A percentile compares a stretch with the other conserved stretches of the same genome.
These are phyloP conservation scores for Yarrowia hollandica DNA, from an alignment of 805 yeast genomes.

Conservation along the genomic window DNA sequence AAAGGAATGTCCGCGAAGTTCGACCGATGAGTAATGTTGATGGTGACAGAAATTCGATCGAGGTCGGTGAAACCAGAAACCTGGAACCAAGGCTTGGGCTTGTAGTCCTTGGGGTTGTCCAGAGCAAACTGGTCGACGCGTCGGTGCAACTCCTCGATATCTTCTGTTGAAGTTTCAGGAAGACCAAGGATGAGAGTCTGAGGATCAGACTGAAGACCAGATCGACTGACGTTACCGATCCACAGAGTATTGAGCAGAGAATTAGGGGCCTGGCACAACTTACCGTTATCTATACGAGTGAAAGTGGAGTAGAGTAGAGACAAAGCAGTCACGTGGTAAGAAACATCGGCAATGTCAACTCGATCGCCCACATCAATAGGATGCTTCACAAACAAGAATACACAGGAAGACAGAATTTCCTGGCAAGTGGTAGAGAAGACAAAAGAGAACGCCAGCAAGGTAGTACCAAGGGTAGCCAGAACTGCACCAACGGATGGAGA, in stretches of 20 bases:
- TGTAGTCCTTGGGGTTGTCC: slow-evolving; percentile 42
- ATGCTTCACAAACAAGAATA: slow-evolving; percentile 46
- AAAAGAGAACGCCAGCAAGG: slow-evolving; percentile 45
- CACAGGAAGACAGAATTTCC: slow-evolving; percentile 45
- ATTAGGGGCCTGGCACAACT: slow-evolving; percentile 44
- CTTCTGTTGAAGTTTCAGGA: slow-evolving; percentile 43
- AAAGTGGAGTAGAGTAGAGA: slow-evolving; percentile 44
- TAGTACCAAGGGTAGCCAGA: slow-evolving; percentile 46
- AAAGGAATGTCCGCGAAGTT: slow-evolving; percentile 41
- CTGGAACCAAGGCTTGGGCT: slow-evolving; percentile 41
- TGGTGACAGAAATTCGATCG: slow-evolving; percentile 39
- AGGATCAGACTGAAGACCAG: slow-evolving; percentile 39
- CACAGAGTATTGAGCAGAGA: slow-evolving; percentile 42
- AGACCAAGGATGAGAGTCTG: slow-evolving; percentile 39
- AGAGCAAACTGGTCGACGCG: slow-evolving; percentile 39
- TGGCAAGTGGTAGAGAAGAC: slow-evolving; percentile 43
- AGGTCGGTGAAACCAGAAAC: slow-evolving; percentile 42
- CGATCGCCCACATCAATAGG: slow-evolving; percentile 47
- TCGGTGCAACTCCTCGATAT: slow-evolving; percentile 40
- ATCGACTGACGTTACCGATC: slow-evolving; percentile 44
- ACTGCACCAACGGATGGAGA: slow-evolving; percentile 45
- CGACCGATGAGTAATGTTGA: slow-evolving; percentile 39
- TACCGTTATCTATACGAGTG: slow-evolving; percentile 36
- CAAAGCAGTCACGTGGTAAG: slow-evolving; percentile 40
- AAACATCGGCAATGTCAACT: slow-evolving; percentile 38